Evolutionary conservation across 2,329 filamentous ascomycete genomes (phyloP).

Genomic region (Fusarium staphyleae): DNA sequence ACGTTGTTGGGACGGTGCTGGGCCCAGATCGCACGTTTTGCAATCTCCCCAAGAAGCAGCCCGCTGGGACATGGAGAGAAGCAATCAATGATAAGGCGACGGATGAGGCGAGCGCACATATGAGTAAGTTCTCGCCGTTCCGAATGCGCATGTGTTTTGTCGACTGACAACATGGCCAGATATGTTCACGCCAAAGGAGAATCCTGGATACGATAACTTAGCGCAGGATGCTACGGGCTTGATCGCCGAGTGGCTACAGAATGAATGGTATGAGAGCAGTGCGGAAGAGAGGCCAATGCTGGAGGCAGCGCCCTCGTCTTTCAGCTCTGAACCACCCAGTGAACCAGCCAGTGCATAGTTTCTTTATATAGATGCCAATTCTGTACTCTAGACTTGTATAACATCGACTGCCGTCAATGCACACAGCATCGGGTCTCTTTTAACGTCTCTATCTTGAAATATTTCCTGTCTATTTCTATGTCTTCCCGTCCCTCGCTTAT

Average conservation of each 20-base stretch:
- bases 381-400: background rate
- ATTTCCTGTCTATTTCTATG: background rate
- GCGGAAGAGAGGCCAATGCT: constrained; percentile 44
- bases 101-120: constrained; percentile 85
- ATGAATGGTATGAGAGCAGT: constrained; percentile 71
- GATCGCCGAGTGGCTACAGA: constrained; percentile 69
- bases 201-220: constrained; percentile 75
- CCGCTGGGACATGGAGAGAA: constrained; percentile 67
- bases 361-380: background rate
- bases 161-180: constrained; percentile 47
- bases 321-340: too few relatives aligned
- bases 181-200: constrained; percentile 77
- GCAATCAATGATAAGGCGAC: constrained; percentile 79
- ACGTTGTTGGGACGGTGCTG: constrained; percentile 64
- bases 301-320: constrained; percentile 20
- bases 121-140: constrained; percentile 56
- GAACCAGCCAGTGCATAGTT: background rate
- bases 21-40: constrained; percentile 86
- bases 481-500: too few relatives aligned
- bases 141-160: background rate
- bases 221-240: constrained; percentile 69
- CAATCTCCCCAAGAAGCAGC: constrained; percentile 70
- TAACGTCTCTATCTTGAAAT: background rate
- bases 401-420: background rate
- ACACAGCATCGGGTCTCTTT: background rate